Base-by-base conservation (phyloP, 495 filamentous ascomycete species). In the Xylaria acuta region DNA sequence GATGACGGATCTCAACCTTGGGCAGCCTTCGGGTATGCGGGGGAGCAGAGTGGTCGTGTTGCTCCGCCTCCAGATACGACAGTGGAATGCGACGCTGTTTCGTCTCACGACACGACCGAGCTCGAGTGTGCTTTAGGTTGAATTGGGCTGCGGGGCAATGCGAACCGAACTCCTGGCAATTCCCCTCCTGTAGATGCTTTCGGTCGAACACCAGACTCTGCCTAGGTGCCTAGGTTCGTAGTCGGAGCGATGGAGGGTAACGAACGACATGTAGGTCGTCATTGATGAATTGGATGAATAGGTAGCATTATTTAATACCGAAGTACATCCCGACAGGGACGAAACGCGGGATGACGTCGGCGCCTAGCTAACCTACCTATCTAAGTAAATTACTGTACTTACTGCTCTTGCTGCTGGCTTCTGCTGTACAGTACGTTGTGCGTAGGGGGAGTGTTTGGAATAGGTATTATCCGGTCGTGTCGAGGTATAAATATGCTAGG, bases 301-400 rank as follows among this genome's bases (percentile, higher is more conserved):
- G n/a, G n/a, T n/a, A n/a, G n/a, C n/a, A n/a, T n/a, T n/a, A n/a
- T n/a, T n/a, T n/a, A n/a, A n/a, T n/a, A n/a, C n/a, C n/a, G n/a
- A n/a, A n/a, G n/a, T 38, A 60, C 34, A 60, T 22, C 58, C 34
- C 12, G 38, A 14, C 58, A 3, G n/a, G 8, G 1, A 38, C 36
- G 18, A 63, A 27, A 41, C 3, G 60, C 60, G 60, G 34, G 59
- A 63, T 63, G 60, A 63, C 60, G 60, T 63, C 60, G 60, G 38
- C 38, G 38, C 38, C 22, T 34, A 38, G 34, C 32, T 22, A 60
- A 22, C 30, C 6, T n/a, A 38, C 20, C 38, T 11, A 49, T 18
- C 45, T 1, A 8, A 16, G 14, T 45, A 45, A 18, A 45, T 45
- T 45, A 45, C 12, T 45, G 41, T 16, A 4, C 41, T 45, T 45